Evolutionary conservation across 805 yeast species (phyloP).

Genomic region (Candida wancherniae): DNA sequence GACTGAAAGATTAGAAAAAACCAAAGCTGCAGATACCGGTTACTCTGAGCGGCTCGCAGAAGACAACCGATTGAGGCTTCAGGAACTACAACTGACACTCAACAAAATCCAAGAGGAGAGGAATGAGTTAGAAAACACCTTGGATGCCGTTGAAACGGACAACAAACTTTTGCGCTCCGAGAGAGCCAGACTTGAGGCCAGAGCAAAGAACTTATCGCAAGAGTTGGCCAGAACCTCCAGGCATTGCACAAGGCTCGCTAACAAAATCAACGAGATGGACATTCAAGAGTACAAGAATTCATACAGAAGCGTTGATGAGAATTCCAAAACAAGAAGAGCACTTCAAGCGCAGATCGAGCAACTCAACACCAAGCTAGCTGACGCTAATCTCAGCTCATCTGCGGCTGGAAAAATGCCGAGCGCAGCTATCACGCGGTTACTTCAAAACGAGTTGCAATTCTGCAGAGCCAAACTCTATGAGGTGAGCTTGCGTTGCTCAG

Average conservation of each 20-base stretch:
- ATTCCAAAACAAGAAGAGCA: conserved; percentile 12
- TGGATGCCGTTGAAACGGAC: conserved; percentile 27
- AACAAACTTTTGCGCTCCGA: conserved; percentile 25
- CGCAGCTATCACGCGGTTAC: conserved; percentile 12
- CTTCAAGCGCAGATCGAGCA: conserved; percentile 29
- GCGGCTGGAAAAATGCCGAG: conserved; percentile 1
- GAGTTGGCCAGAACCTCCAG: conserved; percentile 28
- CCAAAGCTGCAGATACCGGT: conserved; percentile 2
- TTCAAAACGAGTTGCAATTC: conserved; percentile 40
- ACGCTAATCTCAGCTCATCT: conserved; percentile 18
- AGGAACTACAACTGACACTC: conserved; percentile 10
- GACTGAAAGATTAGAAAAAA: conserved; percentile 14
- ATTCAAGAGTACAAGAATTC: conserved; percentile 5
- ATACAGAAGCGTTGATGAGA: conserved; percentile 8
- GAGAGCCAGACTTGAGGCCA: conserved; percentile 26
- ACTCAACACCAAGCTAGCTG: conserved; percentile 19
- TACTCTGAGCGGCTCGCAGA: conserved; percentile 4
- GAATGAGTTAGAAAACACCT: conserved; percentile 21
- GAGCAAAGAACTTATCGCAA: conserved; percentile 22
- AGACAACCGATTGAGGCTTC: conserved; percentile 5
- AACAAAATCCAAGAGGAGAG: conserved; percentile 9
- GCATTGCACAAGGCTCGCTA: conserved; percentile 28
- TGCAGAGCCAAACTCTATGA: conserved; percentile 47
- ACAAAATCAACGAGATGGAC: conserved; percentile 22
- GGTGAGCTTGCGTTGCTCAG: conserved; percentile 30